Evolutionary conservation across 805 yeast species (phyloP).

Genomic region (Metschnikowia dekortorum): DNA sequence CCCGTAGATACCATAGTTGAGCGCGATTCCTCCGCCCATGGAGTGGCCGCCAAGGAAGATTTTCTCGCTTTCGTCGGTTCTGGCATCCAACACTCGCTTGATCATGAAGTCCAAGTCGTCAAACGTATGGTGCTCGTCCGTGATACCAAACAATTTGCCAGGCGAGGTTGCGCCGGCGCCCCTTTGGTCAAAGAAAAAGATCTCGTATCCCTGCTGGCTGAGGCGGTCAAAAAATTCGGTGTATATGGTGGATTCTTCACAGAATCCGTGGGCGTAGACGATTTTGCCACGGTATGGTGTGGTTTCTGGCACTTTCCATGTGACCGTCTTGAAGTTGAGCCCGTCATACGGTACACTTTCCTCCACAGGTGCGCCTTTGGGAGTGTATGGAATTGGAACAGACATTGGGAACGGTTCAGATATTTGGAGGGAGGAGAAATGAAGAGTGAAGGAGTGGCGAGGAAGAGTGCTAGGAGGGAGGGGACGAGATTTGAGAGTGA

Average conservation of each 20-base stretch:
- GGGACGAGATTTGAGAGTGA: too few relatives aligned
- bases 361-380: conserved; percentile 27
- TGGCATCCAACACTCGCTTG: conserved; percentile 37
- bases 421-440: too few relatives aligned
- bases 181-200: conserved; percentile 67
- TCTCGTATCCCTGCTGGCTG: conserved; percentile 53
- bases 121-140: conserved; percentile 53
- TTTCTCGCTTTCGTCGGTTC: conserved; percentile 28
- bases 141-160: conserved; percentile 49
- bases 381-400: conserved; percentile 29
- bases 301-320: conserved; percentile 36
- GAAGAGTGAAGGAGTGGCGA: too few relatives aligned
- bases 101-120: conserved; percentile 59
- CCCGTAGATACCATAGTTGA: conserved; percentile 61
- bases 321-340: conserved; percentile 37
- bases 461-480: too few relatives aligned
- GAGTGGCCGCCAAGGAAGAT: conserved; percentile 64
- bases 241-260: conserved; percentile 52
- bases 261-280: conserved; percentile 67
- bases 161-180: conserved; percentile 69
- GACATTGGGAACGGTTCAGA: background rate
- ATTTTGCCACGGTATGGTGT: conserved; percentile 47
- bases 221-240: conserved; percentile 51
- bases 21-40: conserved; percentile 75
- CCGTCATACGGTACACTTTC: conserved; percentile 33